These are phyloP conservation scores for Sporothrix mexicana DNA, from an alignment of 2,329 filamentous ascomycete genomes.

Conservation along the genomic window DNA sequence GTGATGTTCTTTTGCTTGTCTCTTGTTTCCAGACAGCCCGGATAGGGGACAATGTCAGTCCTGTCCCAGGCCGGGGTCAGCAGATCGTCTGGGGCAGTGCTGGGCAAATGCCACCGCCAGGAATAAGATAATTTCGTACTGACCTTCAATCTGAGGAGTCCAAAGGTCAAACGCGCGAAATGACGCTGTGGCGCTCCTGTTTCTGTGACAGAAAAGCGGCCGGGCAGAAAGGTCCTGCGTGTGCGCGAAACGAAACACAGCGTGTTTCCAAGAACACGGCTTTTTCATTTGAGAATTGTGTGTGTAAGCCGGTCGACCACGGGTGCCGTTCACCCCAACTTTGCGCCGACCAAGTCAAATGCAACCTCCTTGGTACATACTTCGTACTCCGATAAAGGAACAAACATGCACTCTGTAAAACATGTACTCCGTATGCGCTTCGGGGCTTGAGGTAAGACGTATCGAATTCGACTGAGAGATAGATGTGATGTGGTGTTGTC, in stretches of 20 bases:
- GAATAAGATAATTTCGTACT: too few relatives aligned
- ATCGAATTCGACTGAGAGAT: neutral
- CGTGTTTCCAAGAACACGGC: slow-evolving; percentile 17
- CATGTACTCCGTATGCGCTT: slow-evolving; percentile 16
- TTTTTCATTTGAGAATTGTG: neutral
- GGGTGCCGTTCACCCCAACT: slow-evolving; percentile 14
- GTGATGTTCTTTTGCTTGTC: neutral
- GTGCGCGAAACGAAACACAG: slow-evolving; percentile 30
- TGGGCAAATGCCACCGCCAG: neutral
- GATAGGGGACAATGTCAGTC: neutral
- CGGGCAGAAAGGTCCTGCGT: slow-evolving; percentile 13
- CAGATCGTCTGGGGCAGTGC: slow-evolving; percentile 27
- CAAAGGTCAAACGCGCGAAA: neutral
- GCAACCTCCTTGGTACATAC: slow-evolving; percentile 8
- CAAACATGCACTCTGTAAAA: slow-evolving; percentile 5
- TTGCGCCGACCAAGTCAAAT: slow-evolving; percentile 8
- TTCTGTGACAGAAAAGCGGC: neutral
- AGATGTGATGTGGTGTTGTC: neutral
- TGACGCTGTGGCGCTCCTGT: neutral
- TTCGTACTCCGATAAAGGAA: neutral
- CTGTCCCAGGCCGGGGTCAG: neutral
- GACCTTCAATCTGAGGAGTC: too few relatives aligned
- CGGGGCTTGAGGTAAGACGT: slow-evolving; percentile 17
- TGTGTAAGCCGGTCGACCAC: neutral
- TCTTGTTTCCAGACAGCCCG: neutral